A percentile compares a stretch with the other conserved stretches of the same genome.
Conservation (phyloP, 2,329 filamentous ascomycete genomes). For the Aspergillus fumigatus region DNA sequence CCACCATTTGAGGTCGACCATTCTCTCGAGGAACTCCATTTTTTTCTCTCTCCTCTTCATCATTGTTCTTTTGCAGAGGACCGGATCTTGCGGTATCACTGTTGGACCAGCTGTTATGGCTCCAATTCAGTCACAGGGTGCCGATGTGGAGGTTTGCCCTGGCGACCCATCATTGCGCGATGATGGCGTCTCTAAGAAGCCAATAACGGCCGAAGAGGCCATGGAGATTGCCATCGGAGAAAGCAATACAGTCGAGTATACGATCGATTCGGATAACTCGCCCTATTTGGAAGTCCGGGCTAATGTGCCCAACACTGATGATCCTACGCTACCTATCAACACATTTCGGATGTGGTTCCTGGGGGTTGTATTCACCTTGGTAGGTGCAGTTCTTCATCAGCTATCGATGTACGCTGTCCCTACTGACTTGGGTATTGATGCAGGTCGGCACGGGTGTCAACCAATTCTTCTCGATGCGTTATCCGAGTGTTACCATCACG, state of each 20-base stretch:
- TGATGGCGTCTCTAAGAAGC: conserved; percentile 10
- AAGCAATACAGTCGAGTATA: conserved; percentile 13
- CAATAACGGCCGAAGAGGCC: conserved; percentile 12
- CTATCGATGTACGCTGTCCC: background rate
- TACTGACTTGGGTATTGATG: background rate
- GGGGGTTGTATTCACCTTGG: conserved; percentile 42
- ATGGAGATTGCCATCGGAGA: conserved; percentile 19
- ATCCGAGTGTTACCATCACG: conserved; percentile 43
- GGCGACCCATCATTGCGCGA: conserved; percentile 1
- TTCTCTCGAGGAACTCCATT: background rate
- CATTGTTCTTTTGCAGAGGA: background rate
- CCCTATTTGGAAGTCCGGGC: conserved; percentile 26
- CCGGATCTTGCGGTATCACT: background rate
- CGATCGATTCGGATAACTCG: conserved; percentile 23
- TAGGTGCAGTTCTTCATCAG: conserved; percentile 11
- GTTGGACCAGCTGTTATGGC: background rate
- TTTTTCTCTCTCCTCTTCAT: background rate
- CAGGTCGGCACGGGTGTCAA: conserved; percentile 40
- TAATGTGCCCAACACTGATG: conserved; percentile 24
- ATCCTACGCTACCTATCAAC: conserved; percentile 24
- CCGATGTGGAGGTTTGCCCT: conserved; percentile 10
- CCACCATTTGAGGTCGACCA: background rate
- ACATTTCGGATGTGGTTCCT: conserved; percentile 41
- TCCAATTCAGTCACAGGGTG: conserved; percentile 1
- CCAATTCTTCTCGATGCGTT: conserved; percentile 45